phyloP scores from a whole-genome alignment of 2,329 filamentous ascomycete genomes.

The Septoria petroselini region DNA sequence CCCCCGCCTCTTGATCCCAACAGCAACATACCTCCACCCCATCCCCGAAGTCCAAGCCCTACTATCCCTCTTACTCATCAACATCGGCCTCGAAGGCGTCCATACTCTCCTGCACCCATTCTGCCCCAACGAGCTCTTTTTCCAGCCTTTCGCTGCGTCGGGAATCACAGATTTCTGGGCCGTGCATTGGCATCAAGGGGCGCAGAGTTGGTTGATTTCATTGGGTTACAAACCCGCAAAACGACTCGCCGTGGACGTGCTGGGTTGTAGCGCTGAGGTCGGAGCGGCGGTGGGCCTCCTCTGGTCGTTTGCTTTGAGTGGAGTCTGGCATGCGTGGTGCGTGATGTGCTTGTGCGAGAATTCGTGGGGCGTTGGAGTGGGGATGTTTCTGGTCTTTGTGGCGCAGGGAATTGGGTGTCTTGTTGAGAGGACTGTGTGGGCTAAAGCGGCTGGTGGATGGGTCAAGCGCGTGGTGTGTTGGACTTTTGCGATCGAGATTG shows the following conservation, averaged over 20 bases:
- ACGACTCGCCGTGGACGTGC: neutral
- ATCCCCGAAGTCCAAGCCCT: slow-evolving; percentile 10
- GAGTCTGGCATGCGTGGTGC: slow-evolving; percentile 17
- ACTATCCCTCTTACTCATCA: slow-evolving; percentile 1
- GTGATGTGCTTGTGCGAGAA: slow-evolving; percentile 2
- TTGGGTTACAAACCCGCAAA: slow-evolving; percentile 9
- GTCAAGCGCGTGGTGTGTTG: slow-evolving; percentile 9
- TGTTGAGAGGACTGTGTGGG: slow-evolving; percentile 8
- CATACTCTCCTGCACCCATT: slow-evolving; percentile 3
- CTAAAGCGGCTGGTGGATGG: neutral
- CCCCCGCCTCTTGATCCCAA: neutral
- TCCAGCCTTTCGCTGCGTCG: slow-evolving; percentile 5
- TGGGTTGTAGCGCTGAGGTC: neutral
- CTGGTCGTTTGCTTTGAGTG: slow-evolving; percentile 12
- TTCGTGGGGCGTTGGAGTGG: neutral
- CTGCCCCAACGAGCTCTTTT: slow-evolving; percentile 6
- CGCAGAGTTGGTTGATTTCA: slow-evolving; percentile 9
- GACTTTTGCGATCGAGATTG: slow-evolving; percentile 11
- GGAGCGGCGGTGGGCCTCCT: slow-evolving; percentile 9
- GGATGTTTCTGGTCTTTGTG: slow-evolving; percentile 13
- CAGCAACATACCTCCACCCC: slow-evolving; percentile 5
- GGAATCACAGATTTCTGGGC: slow-evolving; percentile 9
- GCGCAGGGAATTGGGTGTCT: slow-evolving; percentile 16
- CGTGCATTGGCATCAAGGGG: slow-evolving; percentile 16
- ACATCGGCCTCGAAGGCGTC: slow-evolving; percentile 2